These are phyloP conservation scores for Hypocreales sp. DNA, from an alignment of 2,329 filamentous ascomycete genomes.

Conservation along the genomic window DNA sequence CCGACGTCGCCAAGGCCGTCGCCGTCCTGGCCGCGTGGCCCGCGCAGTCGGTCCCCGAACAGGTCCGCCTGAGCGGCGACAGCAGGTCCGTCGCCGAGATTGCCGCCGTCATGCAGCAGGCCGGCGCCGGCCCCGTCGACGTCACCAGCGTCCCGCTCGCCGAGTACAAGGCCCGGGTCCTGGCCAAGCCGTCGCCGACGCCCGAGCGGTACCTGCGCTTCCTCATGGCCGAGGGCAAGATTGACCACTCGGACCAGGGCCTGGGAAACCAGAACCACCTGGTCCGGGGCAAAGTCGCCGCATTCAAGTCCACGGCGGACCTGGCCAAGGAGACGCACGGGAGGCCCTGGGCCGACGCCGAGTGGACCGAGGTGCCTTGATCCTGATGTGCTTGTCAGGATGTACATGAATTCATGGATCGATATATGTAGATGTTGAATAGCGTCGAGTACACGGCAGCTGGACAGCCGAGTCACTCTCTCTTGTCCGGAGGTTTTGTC, in stretches of 20 bases:
- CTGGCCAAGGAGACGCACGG: conserved; percentile 10
- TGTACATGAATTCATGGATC: too few relatives aligned
- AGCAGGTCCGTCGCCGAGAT: conserved; percentile 9
- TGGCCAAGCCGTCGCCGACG: conserved; percentile 5
- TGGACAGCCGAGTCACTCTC: too few relatives aligned
- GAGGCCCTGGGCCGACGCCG: conserved; percentile 8
- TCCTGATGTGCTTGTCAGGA: too few relatives aligned
- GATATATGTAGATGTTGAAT: too few relatives aligned
- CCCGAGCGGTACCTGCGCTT: conserved; percentile 15
- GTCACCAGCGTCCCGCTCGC: conserved; percentile 9
- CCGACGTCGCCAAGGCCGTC: conserved; percentile 14
- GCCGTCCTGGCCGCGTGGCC: conserved; percentile 10
- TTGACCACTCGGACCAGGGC: conserved; percentile 9
- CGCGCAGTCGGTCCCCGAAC: conserved; percentile 8
- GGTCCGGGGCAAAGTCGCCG: conserved; percentile 11
- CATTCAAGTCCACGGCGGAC: conserved; percentile 12
- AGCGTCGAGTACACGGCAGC: too few relatives aligned
- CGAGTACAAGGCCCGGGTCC: conserved; percentile 10
- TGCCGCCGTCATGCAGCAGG: conserved; percentile 10
- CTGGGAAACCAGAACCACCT: conserved; percentile 13
- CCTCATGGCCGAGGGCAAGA: conserved; percentile 16
- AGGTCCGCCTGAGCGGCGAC: conserved; percentile 12
- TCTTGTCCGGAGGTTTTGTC: too few relatives aligned
- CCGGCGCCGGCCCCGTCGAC: conserved; percentile 9
- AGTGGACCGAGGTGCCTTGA: too few relatives aligned